Base-by-base conservation (phyloP, 331 rosid species). In the Acacia concinna region DNA sequence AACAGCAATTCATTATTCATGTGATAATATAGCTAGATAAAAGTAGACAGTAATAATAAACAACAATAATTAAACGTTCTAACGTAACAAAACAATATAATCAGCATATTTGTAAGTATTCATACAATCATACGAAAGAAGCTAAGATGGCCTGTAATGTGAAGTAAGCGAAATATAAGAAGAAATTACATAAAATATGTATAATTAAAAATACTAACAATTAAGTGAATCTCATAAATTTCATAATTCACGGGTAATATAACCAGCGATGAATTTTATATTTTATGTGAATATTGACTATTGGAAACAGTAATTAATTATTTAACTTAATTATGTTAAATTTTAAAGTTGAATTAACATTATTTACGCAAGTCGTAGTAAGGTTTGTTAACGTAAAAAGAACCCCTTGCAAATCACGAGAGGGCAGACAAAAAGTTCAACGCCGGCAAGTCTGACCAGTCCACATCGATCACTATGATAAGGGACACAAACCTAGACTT, bases 371-470 rank as follows among this genome's bases (percentile, higher is more conserved):
- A 25, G 63, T 21, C 3, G 46, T 12, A 12, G 17, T 41, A 41
- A 3, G 2, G 30, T 60, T 10, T 30, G 14, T 8, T 32, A 8
- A 4, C 15, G 20, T 34, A 21, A 65, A 65, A 65, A 20, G 44
- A 0, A 34, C 15, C 68, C 68, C n/a, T 30, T 30, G 1, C 32
- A 68, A 46, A 69, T 41, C 74, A 43, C 56, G 25, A 41, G 74
- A 25, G 2, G 44, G 0, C 52, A 13, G 30, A 27, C 27, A 59
- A 54, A 46, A 34, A 13, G 35, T 84, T 90, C 97, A 89, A 90
- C 82, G 97, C 97, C 97, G 94, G 71, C 97, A 84, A 84, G 74
- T 75, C 63, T 89, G 97, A 93, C 97, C 89, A 83, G 89, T 81
- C 93, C 85, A 74, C 88, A 88, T 88, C 92, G 2, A 25, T 38